Evolutionary conservation across 495 filamentous ascomycete species (phyloP), one percentile per base, ranked within the genome.

Genomic region (Lepidopterella palustris): DNA sequence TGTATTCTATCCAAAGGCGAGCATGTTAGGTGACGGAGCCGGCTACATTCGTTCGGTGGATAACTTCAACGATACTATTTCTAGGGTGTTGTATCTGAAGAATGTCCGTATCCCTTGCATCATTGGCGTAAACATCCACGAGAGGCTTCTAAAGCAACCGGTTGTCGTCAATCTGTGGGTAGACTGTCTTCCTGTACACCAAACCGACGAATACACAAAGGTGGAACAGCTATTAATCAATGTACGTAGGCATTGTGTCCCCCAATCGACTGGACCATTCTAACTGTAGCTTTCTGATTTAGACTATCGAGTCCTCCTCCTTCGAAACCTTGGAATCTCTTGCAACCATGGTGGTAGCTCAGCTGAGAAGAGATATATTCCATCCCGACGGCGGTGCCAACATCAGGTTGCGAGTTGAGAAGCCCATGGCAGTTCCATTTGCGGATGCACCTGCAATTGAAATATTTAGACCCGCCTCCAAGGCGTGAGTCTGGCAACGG

Each of bases 301-400:
- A 85, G 82, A 68, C 74, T 1, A 75, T 85, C 49, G 79, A 81
- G 52, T 65, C 75, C 3, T 83, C 83, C 0, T 77, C 77, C 0
- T 86, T 84, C 62, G 77, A 84, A 69, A 87, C 84, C 0, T 77
- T 87, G 10, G 84, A 87, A 68, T 75, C 83, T 0, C 72, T 87
- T 3, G 78, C 78, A 0, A 71, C 75, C 0, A 72, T 73, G 32
- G 65, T 84, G 3, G 76, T 74, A 11, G 61, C 74, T 1, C 57
- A 58, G 23, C 72, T 84, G 20, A 61, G 76, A 2, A 25, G 62
- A 20, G 52, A 71, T 10, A 71, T 76, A 45, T 55, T 71, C 26
- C 20, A 60, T 35, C 53, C 24, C 0, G 73, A 72, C 45, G 45
- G 55, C 3, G 48, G 20, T 1, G 39, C 65, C 2, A 55, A 72